phyloP scores from a whole-genome alignment of 2,329 filamentous ascomycete genomes.

The Cladophialophora chaetospira region DNA sequence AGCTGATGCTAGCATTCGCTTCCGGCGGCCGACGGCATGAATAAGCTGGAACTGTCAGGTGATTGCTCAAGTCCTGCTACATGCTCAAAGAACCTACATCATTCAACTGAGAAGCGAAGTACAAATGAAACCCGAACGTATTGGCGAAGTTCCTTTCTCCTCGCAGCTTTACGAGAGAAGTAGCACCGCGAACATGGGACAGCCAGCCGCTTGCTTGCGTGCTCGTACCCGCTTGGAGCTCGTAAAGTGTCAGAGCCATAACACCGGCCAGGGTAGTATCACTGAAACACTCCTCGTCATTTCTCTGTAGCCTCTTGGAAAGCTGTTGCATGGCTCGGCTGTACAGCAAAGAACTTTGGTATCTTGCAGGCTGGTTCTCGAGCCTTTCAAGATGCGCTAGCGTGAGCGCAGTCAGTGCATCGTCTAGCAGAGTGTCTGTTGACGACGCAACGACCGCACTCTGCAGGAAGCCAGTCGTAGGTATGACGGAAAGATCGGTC shows the following conservation, averaged over 20 bases:
- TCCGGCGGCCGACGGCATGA: background rate
- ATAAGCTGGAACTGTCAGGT: slow-evolving; percentile 15
- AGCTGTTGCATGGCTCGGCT: slow-evolving; percentile 6
- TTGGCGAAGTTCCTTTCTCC: slow-evolving; percentile 13
- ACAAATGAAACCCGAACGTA: slow-evolving; percentile 8
- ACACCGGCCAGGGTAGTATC: slow-evolving; percentile 14
- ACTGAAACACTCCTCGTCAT: background rate
- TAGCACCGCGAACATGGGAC: slow-evolving; percentile 9
- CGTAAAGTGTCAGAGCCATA: slow-evolving; percentile 12
- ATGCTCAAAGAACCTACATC: slow-evolving; percentile 4
- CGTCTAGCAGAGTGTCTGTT: background rate
- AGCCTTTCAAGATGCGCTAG: slow-evolving; percentile 1
- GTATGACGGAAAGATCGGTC: background rate
- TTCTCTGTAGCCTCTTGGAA: background rate
- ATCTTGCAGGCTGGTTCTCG: background rate
- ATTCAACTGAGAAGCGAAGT: slow-evolving; percentile 4
- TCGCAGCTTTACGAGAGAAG: slow-evolving; percentile 4
- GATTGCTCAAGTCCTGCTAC: background rate
- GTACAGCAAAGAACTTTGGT: slow-evolving; percentile 4
- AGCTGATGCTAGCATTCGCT: background rate
- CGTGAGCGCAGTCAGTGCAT: slow-evolving; percentile 4
- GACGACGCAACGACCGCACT: background rate
- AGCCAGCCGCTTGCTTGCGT: slow-evolving; percentile 4
- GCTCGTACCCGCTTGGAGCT: background rate
- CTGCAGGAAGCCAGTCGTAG: slow-evolving; percentile 10